phyloP scores from a whole-genome alignment of 345 rosid genomes.

The Syzygium jambos region DNA sequence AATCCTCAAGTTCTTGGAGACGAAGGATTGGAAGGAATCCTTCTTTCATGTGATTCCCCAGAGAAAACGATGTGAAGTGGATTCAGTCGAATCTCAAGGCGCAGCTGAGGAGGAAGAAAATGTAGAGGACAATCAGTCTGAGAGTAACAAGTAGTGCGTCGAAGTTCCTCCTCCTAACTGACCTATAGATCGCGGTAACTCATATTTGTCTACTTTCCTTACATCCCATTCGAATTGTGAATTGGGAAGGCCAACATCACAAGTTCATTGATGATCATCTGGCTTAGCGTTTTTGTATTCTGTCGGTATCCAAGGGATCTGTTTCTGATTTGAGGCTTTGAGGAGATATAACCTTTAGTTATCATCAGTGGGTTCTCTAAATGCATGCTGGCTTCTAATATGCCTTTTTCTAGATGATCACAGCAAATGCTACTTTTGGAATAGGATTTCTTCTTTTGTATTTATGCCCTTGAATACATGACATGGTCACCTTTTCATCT shows the following conservation, averaged over 20 bases:
- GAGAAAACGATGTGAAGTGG: conserved; percentile 58
- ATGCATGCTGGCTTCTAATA: background rate
- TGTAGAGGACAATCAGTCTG: conserved; percentile 23
- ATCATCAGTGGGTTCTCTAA: background rate
- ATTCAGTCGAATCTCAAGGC: conserved; percentile 18
- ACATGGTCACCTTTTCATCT: background rate
- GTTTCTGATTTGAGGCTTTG: background rate
- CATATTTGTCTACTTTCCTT: conserved; percentile 10
- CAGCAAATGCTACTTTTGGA: background rate
- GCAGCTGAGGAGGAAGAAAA: conserved; percentile 15
- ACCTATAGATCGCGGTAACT: background rate
- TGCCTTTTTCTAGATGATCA: background rate
- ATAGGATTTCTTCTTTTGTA: background rate
- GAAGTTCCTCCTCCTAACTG: conserved; percentile 22
- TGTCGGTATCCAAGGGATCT: background rate
- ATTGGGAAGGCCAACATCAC: background rate
- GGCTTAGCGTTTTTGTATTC: background rate
- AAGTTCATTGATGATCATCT: background rate
- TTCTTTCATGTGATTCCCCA: conserved; percentile 90
- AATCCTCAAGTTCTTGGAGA: conserved; percentile 73
- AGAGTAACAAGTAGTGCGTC: conserved; percentile 41
- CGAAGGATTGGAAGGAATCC: conserved; percentile 74
- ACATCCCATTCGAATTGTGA: background rate
- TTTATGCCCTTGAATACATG: background rate
- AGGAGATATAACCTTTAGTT: background rate